These are phyloP conservation scores for Phanerochaete sordida DNA, from an alignment of 768 basidiomycete species.

Conservation along the genomic window DNA sequence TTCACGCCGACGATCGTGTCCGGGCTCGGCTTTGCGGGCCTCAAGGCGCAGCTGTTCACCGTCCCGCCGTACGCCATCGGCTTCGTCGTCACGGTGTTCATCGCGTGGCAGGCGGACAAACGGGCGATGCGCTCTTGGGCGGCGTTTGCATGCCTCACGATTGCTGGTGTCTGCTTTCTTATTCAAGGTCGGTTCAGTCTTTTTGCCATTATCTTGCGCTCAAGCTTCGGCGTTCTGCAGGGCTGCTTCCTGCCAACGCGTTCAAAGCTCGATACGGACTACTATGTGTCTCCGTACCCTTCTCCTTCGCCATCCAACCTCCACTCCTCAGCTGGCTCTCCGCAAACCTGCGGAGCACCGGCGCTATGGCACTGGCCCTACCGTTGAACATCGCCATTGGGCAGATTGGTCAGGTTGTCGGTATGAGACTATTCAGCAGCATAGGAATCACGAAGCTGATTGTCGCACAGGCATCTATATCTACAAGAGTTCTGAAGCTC, in stretches of 20 bases:
- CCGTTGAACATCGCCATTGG: slow-evolving; percentile 32
- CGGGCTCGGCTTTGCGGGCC: slow-evolving; percentile 45
- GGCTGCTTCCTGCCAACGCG: slow-evolving; percentile 17
- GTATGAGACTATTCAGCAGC: too few relatives aligned
- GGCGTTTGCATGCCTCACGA: slow-evolving; percentile 14
- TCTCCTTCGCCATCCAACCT: slow-evolving; percentile 31
- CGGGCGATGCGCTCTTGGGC: slow-evolving; percentile 15
- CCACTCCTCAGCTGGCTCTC: slow-evolving; percentile 35
- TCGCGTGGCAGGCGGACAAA: slow-evolving; percentile 18
- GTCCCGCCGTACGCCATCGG: slow-evolving; percentile 59
- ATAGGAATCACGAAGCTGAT: background rate
- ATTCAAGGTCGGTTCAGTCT: too few relatives aligned
- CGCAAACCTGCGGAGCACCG: slow-evolving; percentile 29
- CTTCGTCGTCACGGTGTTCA: slow-evolving; percentile 23
- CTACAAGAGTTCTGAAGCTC: slow-evolving; percentile 27
- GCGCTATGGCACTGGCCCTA: slow-evolving; percentile 28
- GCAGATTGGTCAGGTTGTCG: slow-evolving; percentile 34
- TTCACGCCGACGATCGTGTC: slow-evolving; percentile 37
- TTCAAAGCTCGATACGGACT: slow-evolving; percentile 30
- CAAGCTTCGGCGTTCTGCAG: too few relatives aligned
- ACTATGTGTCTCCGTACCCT: slow-evolving; percentile 29
- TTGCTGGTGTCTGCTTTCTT: slow-evolving; percentile 17
- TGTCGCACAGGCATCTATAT: slow-evolving; percentile 23
- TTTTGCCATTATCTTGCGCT: too few relatives aligned
- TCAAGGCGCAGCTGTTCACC: slow-evolving; percentile 61